Evolutionary conservation across 2,329 filamentous ascomycete species (phyloP).

Genomic region (Neurospora crassa): DNA sequence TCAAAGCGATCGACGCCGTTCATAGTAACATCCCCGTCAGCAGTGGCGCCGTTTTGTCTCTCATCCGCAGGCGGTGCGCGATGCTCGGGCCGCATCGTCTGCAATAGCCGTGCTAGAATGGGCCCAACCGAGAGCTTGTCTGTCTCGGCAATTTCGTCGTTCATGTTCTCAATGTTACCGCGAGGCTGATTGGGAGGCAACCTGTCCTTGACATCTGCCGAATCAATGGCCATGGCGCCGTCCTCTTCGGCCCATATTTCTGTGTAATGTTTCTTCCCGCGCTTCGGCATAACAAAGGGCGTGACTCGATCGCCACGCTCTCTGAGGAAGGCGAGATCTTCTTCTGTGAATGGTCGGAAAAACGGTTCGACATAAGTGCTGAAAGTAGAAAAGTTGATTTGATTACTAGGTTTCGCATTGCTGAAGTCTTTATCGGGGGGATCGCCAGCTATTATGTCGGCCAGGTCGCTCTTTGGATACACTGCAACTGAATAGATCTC

Average conservation of each 20-base stretch:
- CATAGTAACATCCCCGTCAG: constrained; percentile 41
- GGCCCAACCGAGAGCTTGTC: constrained; percentile 86
- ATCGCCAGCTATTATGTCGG: constrained; percentile 76
- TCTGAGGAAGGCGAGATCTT: constrained; percentile 85
- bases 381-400: constrained; percentile 90
- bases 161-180: constrained; percentile 77
- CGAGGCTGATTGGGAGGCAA: constrained; percentile 72
- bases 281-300: constrained; percentile 78
- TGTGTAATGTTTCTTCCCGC: constrained; percentile 75
- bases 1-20: constrained; percentile 45
- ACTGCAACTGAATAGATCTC: constrained; percentile 79
- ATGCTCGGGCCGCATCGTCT: constrained; percentile 70
- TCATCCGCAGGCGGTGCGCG: constrained; percentile 47
- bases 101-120: constrained; percentile 70
- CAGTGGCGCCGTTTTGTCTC: constrained; percentile 42
- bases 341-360: constrained; percentile 80
- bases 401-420: constrained; percentile 83
- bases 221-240: constrained; percentile 65
- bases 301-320: constrained; percentile 78
- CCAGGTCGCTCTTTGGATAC: constrained; percentile 73
- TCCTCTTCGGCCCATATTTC: constrained; percentile 95
- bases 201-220: constrained; percentile 48
- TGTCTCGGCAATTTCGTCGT: constrained; percentile 76
- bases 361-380: constrained; percentile 87
- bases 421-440: constrained; percentile 94